These are phyloP conservation scores for Jacaranda copaia DNA, from an alignment of 257 asterid genomes.

Conservation along the genomic window DNA sequence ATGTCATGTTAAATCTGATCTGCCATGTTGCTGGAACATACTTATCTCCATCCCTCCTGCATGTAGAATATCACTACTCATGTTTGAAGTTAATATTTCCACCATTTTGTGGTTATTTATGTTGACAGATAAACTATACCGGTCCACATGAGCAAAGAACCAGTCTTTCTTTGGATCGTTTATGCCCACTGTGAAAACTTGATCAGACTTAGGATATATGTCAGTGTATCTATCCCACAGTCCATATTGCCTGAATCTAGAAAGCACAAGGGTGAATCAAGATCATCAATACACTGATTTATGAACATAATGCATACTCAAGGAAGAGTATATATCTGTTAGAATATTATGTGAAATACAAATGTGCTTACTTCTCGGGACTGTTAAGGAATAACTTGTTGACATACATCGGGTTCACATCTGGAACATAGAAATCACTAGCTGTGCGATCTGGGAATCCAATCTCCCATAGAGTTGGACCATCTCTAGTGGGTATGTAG, in stretches of 20 bases:
- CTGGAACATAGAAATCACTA: constrained; percentile 48
- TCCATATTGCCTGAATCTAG: constrained; percentile 63
- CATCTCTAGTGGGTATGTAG: constrained; percentile 51
- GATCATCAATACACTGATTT: neutral
- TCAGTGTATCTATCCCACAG: constrained; percentile 72
- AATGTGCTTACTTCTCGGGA: constrained; percentile 59
- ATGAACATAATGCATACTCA: neutral
- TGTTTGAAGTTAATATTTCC: neutral
- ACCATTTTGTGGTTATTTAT: neutral
- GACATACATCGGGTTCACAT: constrained; percentile 59
- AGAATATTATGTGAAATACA: neutral
- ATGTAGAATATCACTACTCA: constrained; percentile 20
- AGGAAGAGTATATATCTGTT: neutral
- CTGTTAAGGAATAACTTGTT: constrained; percentile 56
- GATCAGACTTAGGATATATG: constrained; percentile 49
- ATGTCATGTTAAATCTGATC: constrained; percentile 52
- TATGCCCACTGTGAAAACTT: constrained; percentile 53
- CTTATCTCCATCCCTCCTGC: constrained; percentile 52
- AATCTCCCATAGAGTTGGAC: constrained; percentile 62
- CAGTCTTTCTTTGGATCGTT: constrained; percentile 61
- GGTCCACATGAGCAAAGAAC: constrained; percentile 68
- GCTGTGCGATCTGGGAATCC: constrained; percentile 64
- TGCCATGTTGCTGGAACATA: constrained; percentile 62
- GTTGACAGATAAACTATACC: constrained; percentile 37
- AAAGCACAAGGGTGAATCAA: constrained; percentile 4